These are phyloP conservation scores for Cenchrus fungigraminus DNA, from an alignment of 176 grass and related monocot species.

Conservation along the genomic window DNA sequence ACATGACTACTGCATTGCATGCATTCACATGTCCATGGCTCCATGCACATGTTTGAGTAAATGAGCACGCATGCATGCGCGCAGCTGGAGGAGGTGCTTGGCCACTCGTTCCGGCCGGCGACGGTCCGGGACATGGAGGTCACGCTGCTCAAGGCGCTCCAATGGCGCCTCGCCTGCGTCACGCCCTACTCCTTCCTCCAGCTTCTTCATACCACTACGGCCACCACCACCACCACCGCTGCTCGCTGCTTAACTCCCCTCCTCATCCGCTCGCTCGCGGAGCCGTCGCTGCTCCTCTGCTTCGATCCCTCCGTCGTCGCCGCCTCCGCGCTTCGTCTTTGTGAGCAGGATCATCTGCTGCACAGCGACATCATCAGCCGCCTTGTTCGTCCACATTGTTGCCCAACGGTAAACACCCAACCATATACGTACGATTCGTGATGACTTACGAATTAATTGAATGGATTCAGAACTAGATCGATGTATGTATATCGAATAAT, in stretches of 20 bases:
- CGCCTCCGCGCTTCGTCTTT: conserved; percentile 47
- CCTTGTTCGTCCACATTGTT: background rate
- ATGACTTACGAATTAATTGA: too few species aligned
- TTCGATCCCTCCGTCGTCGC: conserved; percentile 58
- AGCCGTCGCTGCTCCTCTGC: conserved; percentile 41
- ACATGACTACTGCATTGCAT: background rate
- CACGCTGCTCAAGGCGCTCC: conserved; percentile 71
- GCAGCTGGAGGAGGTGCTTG: conserved; percentile 67
- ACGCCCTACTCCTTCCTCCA: conserved; percentile 68
- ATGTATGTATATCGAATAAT: too few species aligned
- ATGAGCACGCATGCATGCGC: too few species aligned
- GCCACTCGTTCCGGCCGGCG: conserved; percentile 50
- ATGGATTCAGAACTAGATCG: too few species aligned
- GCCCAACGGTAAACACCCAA: too few species aligned
- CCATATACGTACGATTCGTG: too few species aligned
- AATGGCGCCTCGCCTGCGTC: conserved; percentile 77
- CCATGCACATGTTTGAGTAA: too few species aligned
- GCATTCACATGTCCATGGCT: too few species aligned
- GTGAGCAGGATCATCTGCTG: background rate
- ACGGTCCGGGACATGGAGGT: conserved; percentile 76
- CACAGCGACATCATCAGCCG: background rate
- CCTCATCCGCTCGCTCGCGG: conserved; percentile 64
- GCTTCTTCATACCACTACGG: too few species aligned
- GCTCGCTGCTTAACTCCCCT: conserved; percentile 30
- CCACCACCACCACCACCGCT: background rate